These are phyloP conservation scores for Peribolospora kevripleyi DNA, from an alignment of 768 basidiomycete species.

Conservation along the genomic window DNA sequence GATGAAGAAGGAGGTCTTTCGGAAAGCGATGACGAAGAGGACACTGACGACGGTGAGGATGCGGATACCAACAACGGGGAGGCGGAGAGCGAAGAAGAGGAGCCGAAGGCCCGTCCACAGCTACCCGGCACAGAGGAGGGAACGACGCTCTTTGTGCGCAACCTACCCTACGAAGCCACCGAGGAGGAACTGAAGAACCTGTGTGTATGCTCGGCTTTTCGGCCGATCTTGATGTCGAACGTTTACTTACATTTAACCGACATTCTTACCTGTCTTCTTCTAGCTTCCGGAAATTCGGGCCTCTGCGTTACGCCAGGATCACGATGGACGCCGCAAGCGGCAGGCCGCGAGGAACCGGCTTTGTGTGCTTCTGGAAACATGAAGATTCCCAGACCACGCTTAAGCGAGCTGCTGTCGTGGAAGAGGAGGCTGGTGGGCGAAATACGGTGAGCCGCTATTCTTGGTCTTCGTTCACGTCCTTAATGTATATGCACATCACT, in stretches of 20 bases:
- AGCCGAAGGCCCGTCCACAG: slow-evolving; percentile 15
- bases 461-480: no score
- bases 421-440: no score
- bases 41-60: slow-evolving; percentile 22
- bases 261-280: background rate
- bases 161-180: slow-evolving; percentile 72
- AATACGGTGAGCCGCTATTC: no score
- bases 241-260: background rate
- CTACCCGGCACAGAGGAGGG: slow-evolving; percentile 26
- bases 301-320: slow-evolving; percentile 75
- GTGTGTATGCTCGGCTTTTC: slow-evolving; percentile 25
- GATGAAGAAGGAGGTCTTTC: slow-evolving; percentile 16
- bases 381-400: slow-evolving; percentile 70
- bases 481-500: no score
- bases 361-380: slow-evolving; percentile 88
- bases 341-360: slow-evolving; percentile 80
- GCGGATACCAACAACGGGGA: slow-evolving; percentile 17
- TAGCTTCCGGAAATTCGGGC: slow-evolving; percentile 79
- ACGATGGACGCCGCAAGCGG: slow-evolving; percentile 60
- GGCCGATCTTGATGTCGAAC: background rate
- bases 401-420: slow-evolving; percentile 13
- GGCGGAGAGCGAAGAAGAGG: slow-evolving; percentile 20
- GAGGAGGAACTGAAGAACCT: slow-evolving; percentile 72
- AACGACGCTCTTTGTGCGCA: slow-evolving; percentile 79
- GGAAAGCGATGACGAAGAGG: slow-evolving; percentile 21